Evolutionary conservation across 2,329 filamentous ascomycete species (phyloP).

Genomic region (Ophiostoma montium): DNA sequence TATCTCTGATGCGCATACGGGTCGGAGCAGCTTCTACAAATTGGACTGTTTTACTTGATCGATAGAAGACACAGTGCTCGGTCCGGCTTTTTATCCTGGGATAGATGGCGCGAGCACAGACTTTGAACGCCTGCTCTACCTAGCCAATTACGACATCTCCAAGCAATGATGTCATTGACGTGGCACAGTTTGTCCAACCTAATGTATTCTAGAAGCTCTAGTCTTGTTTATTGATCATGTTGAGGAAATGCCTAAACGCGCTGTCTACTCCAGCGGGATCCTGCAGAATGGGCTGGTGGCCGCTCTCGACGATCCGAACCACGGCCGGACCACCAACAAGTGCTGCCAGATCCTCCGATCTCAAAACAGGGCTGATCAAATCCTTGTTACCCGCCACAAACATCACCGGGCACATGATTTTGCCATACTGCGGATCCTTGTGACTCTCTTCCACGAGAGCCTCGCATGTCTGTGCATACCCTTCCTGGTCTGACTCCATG

Average conservation of each 20-base stretch:
- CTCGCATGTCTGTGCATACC: conserved; percentile 21
- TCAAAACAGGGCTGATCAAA: conserved; percentile 18
- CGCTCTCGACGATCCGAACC: conserved; percentile 8
- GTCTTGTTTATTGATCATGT: neutral
- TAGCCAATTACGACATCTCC: no score
- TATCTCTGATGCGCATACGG: no score
- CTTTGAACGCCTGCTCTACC: no score
- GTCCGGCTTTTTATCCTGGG: no score
- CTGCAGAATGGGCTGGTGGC: conserved; percentile 12
- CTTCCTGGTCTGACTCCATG: conserved; percentile 18
- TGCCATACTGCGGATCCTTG: conserved; percentile 19
- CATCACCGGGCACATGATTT: conserved; percentile 18
- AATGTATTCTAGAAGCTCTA: neutral
- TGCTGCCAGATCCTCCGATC: conserved; percentile 16
- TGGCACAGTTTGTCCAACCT: no score
- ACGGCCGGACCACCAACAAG: conserved; percentile 20
- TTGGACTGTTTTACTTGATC: no score
- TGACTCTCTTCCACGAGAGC: conserved; percentile 18
- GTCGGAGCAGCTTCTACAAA: no score
- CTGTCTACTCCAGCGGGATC: conserved; percentile 1
- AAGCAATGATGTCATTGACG: no score
- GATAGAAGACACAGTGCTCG: no score
- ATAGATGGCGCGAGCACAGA: no score
- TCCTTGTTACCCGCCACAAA: conserved; percentile 21
- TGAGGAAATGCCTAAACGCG: conserved; percentile 1